A percentile compares a stretch with the other conserved stretches of the same genome.
These are phyloP conservation scores for Aspergillus bridgeri DNA, from an alignment of 495 filamentous ascomycete genomes.

Conservation along the genomic window DNA sequence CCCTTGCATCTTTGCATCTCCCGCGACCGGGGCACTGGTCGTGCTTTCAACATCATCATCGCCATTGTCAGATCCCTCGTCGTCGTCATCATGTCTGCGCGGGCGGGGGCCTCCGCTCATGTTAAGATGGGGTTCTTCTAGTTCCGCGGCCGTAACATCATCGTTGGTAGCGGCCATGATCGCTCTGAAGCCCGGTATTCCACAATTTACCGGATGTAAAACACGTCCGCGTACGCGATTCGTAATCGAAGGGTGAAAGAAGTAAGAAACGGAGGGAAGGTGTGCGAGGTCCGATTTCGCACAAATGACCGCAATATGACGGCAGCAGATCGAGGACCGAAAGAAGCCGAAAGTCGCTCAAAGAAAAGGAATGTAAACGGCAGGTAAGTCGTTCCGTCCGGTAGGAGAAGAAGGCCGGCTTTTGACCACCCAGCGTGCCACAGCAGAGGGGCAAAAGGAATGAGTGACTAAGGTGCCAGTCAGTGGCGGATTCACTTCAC, in stretches of 20 bases:
- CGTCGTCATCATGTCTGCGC: constrained; percentile 77
- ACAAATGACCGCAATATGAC: not conserved
- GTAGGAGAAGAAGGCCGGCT: constrained; percentile 5
- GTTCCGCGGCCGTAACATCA: constrained; percentile 63
- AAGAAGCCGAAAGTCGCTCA: not conserved
- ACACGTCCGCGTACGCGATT: not conserved
- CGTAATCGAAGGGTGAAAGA: not conserved
- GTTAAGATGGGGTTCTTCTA: constrained; percentile 71
- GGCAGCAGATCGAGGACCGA: constrained; percentile 1
- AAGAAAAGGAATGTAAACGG: constrained; percentile 32
- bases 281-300: not conserved
- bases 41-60: constrained; percentile 92
- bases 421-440: constrained; percentile 18
- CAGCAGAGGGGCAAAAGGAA: constrained; percentile 27
- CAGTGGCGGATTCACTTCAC: not conserved
- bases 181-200: constrained; percentile 50
- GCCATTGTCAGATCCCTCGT: constrained; percentile 79
- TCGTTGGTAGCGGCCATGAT: constrained; percentile 68
- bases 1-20: constrained; percentile 61
- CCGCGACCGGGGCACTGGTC: constrained; percentile 76
- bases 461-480: constrained; percentile 8
- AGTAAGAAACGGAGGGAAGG: not conserved
- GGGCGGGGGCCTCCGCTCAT: constrained; percentile 58
- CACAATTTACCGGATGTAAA: constrained; percentile 21
- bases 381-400: constrained; percentile 23